Evolutionary conservation across 768 basidiomycete species (phyloP).

Genomic region (Tylopilus sp.): DNA sequence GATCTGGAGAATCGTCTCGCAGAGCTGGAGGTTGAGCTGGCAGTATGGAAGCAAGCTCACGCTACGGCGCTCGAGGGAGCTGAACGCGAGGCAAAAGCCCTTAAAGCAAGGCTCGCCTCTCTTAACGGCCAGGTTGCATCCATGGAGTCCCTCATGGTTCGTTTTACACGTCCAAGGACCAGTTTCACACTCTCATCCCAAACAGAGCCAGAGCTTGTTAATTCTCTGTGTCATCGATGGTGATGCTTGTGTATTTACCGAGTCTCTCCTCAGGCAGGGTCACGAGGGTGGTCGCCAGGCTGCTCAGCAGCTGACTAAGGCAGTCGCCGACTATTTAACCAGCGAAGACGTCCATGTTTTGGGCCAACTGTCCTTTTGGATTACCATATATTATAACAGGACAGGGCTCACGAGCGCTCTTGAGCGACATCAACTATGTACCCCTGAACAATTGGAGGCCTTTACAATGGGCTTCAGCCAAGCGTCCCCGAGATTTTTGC

Average conservation of each 20-base stretch:
- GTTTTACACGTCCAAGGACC: neutral
- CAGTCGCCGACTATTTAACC: slow-evolving; percentile 64
- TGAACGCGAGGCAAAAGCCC: slow-evolving; percentile 60
- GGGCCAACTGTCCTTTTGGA: slow-evolving; percentile 71
- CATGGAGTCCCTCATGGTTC: slow-evolving; percentile 49
- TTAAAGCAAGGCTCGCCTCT: slow-evolving; percentile 63
- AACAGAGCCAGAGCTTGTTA: slow-evolving; percentile 60
- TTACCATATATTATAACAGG: slow-evolving; percentile 69
- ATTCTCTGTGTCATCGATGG: slow-evolving; percentile 76
- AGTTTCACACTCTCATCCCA: slow-evolving; percentile 3
- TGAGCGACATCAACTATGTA: slow-evolving; percentile 52
- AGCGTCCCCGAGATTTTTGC: slow-evolving; percentile 64
- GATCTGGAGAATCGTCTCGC: slow-evolving; percentile 62
- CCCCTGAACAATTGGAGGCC: slow-evolving; percentile 62
- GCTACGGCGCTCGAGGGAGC: slow-evolving; percentile 57
- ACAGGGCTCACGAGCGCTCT: slow-evolving; percentile 49
- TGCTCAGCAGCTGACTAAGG: slow-evolving; percentile 63
- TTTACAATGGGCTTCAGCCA: slow-evolving; percentile 73
- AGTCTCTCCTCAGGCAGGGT: slow-evolving; percentile 56
- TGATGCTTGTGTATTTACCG: slow-evolving; percentile 63
- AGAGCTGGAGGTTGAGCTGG: slow-evolving; percentile 66
- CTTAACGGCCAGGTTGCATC: slow-evolving; percentile 63
- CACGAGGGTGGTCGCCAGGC: slow-evolving; percentile 59
- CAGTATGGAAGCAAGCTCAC: slow-evolving; percentile 71
- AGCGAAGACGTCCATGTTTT: slow-evolving; percentile 58